Evolutionary conservation across 495 filamentous ascomycete genomes (phyloP).

Genomic region (Physcia stellaris): DNA sequence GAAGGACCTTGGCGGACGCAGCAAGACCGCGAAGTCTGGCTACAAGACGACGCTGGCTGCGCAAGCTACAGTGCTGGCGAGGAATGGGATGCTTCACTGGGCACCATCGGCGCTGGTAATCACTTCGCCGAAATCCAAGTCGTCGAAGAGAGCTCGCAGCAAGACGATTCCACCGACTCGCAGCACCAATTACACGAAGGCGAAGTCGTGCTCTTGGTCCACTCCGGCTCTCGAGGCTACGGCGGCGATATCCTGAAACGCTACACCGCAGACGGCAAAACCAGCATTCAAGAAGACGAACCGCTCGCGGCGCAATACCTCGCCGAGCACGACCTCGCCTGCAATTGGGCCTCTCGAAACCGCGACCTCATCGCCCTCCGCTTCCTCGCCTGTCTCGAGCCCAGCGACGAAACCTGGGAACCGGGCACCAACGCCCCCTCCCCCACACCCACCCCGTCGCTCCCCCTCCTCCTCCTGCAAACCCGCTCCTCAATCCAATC

Average conservation of each 20-base stretch:
- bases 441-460: not conserved
- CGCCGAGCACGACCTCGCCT: slow-evolving; percentile 20
- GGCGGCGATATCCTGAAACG: slow-evolving; percentile 23
- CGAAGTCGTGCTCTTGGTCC: slow-evolving; percentile 27
- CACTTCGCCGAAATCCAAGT: slow-evolving; percentile 24
- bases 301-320: slow-evolving; percentile 17
- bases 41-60: slow-evolving; percentile 3
- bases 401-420: slow-evolving; percentile 14
- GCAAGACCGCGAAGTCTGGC: slow-evolving; percentile 19
- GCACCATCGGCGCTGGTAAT: slow-evolving; percentile 28
- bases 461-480: slow-evolving; percentile 1
- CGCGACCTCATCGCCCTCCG: slow-evolving; percentile 25
- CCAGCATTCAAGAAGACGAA: slow-evolving; percentile 13
- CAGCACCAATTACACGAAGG: slow-evolving; percentile 7
- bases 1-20: slow-evolving; percentile 22
- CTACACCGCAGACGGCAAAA: slow-evolving; percentile 10
- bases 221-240: slow-evolving; percentile 28
- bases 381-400: slow-evolving; percentile 23
- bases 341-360: slow-evolving; percentile 22
- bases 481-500: slow-evolving; percentile 11
- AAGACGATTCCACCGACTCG: not conserved
- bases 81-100: slow-evolving; percentile 20
- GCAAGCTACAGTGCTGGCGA: slow-evolving; percentile 9
- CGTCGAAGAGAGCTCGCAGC: slow-evolving; percentile 11
- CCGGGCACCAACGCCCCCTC: slow-evolving; percentile 1